Conservation (phyloP, 2,329 filamentous ascomycete species). For the Aspergillus sp. region DNA sequence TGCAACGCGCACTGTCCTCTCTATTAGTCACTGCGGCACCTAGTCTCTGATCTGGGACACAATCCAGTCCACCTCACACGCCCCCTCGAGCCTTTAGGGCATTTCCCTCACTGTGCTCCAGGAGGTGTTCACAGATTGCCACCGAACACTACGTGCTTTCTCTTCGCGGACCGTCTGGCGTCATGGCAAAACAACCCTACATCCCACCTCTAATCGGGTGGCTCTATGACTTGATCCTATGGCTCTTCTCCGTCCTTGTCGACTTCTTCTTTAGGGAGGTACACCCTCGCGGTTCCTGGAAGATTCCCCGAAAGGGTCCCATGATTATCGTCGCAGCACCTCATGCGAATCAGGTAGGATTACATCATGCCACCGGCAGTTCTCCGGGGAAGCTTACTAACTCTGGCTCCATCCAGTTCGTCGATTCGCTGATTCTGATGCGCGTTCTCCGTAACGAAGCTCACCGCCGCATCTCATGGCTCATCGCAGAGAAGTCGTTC, state of each 20-base stretch:
- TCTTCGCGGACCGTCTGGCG: conserved; percentile 4
- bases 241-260: conserved; percentile 65
- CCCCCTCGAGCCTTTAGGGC: no score
- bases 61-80: no score
- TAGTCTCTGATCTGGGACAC: neutral
- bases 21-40: neutral
- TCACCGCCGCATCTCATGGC: conserved; percentile 81
- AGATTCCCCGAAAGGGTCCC: conserved; percentile 82
- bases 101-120: no score
- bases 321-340: conserved; percentile 95
- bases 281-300: conserved; percentile 91
- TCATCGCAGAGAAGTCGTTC: conserved; percentile 95
- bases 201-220: conserved; percentile 48
- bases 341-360: conserved; percentile 84
- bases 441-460: conserved; percentile 84
- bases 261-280: conserved; percentile 99
- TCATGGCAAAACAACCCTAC: conserved; percentile 37
- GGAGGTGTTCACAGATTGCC: no score
- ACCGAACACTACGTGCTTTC: neutral
- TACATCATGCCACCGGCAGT: neutral
- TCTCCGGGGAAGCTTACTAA: conserved; percentile 3
- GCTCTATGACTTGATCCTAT: conserved; percentile 51
- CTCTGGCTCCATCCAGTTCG: conserved; percentile 61
- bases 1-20: neutral
- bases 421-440: conserved; percentile 92